A percentile compares a stretch with the other conserved stretches of the same genome.
Evolutionary conservation across 176 grass and related monocot species (phyloP).

Genomic region (Aegilops longissima): DNA sequence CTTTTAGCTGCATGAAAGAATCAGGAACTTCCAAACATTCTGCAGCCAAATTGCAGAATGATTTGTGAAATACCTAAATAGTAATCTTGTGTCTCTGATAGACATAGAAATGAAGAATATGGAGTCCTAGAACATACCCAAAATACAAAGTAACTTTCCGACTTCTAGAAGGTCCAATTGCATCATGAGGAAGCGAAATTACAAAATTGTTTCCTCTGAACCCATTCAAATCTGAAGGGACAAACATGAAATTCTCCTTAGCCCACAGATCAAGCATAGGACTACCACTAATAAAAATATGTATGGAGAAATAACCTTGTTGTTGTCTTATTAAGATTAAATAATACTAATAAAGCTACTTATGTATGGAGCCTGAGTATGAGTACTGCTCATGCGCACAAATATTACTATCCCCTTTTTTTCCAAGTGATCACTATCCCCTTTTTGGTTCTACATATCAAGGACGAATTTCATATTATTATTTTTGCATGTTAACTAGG

Average conservation of each 20-base stretch:
- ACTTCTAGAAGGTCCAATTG: constrained; percentile 1
- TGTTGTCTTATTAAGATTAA: constrained; percentile 1
- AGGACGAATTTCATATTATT: neutral
- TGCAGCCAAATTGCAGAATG: neutral
- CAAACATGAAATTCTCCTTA: constrained; percentile 9
- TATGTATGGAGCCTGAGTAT: neutral
- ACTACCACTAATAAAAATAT: constrained; percentile 10
- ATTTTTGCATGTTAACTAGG: neutral
- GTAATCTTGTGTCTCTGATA: constrained; percentile 3
- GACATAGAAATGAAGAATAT: constrained; percentile 10
- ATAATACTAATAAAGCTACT: constrained; percentile 2
- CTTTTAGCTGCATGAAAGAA: constrained; percentile 27
- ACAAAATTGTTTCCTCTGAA: constrained; percentile 3
- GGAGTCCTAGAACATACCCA: neutral
- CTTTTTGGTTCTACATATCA: neutral
- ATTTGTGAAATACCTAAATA: neutral
- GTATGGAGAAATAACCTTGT: neutral
- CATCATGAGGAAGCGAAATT: constrained; percentile 6
- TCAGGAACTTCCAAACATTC: constrained; percentile 14
- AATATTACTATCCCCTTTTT: neutral
- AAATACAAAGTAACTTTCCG: neutral
- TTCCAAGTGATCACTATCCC: neutral
- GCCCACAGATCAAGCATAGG: neutral
- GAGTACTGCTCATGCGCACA: neutral
- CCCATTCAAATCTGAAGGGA: constrained; percentile 20